A percentile compares a stretch with the other conserved stretches of the same genome.
Conservation (phyloP, 345 rosid species). For the Erodium maritimum region DNA sequence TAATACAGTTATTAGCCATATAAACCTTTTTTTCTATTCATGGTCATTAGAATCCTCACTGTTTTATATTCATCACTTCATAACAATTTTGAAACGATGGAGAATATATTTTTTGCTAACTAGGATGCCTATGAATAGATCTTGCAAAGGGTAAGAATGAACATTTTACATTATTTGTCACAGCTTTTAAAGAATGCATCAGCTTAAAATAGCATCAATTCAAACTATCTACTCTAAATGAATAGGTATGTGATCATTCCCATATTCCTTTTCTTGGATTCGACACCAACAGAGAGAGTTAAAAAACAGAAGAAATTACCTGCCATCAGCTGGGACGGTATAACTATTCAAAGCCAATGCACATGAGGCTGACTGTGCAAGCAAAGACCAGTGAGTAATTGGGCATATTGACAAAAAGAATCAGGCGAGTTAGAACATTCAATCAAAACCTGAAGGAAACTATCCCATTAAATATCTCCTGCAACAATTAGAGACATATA, state of each 20-base stretch:
- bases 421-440: neutral
- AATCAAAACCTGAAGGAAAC: neutral
- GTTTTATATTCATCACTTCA: neutral
- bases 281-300: neutral
- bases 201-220: neutral
- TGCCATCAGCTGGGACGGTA: constrained; percentile 68
- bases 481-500: constrained; percentile 1
- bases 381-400: constrained; percentile 9
- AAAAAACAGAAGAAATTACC: constrained; percentile 28
- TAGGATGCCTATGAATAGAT: neutral
- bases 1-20: neutral
- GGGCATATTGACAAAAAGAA: neutral
- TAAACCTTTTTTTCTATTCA: neutral
- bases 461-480: neutral
- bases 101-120: neutral
- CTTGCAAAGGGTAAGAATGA: neutral
- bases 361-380: constrained; percentile 80
- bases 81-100: too few species aligned
- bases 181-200: neutral
- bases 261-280: neutral
- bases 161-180: neutral
- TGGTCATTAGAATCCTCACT: neutral
- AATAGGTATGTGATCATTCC: neutral
- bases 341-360: constrained; percentile 76
- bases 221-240: neutral